Evolutionary conservation across 495 filamentous ascomycete species (phyloP).

Genomic region (Podospora pseudocomata): DNA sequence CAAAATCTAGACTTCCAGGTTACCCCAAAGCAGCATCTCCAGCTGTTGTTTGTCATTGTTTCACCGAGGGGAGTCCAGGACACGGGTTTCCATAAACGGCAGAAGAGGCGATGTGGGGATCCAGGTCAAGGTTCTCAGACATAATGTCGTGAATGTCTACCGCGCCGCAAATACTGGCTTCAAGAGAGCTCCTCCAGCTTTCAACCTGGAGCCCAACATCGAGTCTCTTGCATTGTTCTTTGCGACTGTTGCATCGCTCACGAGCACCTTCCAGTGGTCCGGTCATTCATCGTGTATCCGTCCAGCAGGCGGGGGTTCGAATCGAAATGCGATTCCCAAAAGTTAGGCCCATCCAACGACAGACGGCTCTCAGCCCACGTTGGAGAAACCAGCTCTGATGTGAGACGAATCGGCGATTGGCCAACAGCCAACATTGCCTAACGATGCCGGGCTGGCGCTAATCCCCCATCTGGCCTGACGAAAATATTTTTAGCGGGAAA

Average conservation of each 20-base stretch:
- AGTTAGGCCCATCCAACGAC: neutral
- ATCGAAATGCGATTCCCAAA: neutral
- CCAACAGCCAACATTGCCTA: neutral
- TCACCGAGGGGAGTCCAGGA: neutral
- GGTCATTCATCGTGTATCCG: neutral
- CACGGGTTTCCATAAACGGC: neutral
- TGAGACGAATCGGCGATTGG: neutral
- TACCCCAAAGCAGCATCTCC: neutral
- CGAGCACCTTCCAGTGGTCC: neutral
- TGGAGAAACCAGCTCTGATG: neutral
- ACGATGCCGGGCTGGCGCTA: neutral
- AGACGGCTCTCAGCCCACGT: neutral
- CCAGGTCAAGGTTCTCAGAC: too few species aligned
- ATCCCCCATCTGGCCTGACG: conserved; percentile 1
- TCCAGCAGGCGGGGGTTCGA: neutral
- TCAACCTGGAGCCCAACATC: neutral
- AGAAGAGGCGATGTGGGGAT: neutral
- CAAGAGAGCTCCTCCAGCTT: neutral
- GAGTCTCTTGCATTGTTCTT: neutral
- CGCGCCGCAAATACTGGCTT: too few species aligned
- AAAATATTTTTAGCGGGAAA: conserved; percentile 22
- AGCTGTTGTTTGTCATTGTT: neutral
- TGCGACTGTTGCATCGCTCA: neutral
- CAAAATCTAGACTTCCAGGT: neutral
- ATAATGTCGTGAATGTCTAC: too few species aligned